phyloP scores from a whole-genome alignment of 1,284 basidiomycete genomes.

The Ceratobasidium theobromae region DNA sequence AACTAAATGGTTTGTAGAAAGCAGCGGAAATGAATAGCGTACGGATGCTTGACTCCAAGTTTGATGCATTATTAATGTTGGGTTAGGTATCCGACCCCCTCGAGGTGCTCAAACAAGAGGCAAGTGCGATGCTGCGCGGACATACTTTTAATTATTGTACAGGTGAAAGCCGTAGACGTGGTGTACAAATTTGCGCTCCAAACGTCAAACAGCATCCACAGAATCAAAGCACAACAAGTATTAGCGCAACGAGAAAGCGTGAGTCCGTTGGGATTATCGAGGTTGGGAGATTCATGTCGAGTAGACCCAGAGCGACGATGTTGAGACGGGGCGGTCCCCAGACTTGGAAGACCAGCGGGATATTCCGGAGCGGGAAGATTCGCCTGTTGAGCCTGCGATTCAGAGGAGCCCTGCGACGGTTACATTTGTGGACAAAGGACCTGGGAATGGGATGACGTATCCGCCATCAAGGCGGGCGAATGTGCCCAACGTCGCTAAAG shows the following conservation, averaged over 20 bases:
- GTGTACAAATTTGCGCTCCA: constrained; percentile 6
- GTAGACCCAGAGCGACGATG: no score
- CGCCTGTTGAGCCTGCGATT: no score
- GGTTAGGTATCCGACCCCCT: neutral
- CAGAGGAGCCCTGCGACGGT: no score
- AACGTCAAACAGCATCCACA: neutral
- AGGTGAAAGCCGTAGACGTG: constrained; percentile 2
- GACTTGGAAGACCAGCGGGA: no score
- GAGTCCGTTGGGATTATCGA: neutral
- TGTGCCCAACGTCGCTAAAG: neutral
- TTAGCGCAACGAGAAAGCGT: neutral
- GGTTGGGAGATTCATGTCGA: no score
- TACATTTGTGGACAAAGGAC: neutral
- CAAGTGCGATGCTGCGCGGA: neutral
- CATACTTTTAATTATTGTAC: neutral
- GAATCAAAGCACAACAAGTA: neutral
- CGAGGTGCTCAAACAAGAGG: neutral
- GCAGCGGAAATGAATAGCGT: neutral
- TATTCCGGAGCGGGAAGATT: no score
- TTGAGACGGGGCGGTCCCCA: no score
- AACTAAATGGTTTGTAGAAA: neutral
- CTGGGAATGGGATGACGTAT: neutral
- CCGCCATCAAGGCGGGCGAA: neutral
- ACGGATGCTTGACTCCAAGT: neutral
- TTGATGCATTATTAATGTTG: neutral